Evolutionary conservation across 345 rosid genomes (phyloP), one percentile per base, ranked within the genome.

Genomic region (Rhodamnia rubescens): DNA sequence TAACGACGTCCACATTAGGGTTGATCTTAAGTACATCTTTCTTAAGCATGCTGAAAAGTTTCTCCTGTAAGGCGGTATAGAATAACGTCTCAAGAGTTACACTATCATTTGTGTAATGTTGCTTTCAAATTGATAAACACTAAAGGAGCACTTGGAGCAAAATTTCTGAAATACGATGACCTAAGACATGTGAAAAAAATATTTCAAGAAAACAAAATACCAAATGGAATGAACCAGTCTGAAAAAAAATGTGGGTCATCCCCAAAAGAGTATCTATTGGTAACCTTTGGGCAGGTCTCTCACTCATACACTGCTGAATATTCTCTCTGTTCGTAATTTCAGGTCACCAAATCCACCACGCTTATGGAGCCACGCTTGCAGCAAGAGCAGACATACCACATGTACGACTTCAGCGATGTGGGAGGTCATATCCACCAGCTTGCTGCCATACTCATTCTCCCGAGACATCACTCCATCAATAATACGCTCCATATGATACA

Each of bases 31-130:
- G 88, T n/a, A 91, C 95, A 85, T 96, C 94, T 81, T 85, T 87
- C 85, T 91, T 94, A 51, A 95, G 96, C 96, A 93, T 92, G 92
- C 99, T 97, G 92, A 94, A 97, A 85, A 97, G 98, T 86, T 97
- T 96, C 90, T 96, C 98, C 95, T 94, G 93, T 83, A 86, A 24
- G 50, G 78, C 11, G 2, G 42, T 61, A 59, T 13, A 27, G 1
- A 61, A 61, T 2, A 61, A 61, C 5, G 2, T 69, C 78, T 69
- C 13, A 1, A 69, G 78, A 32, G 47, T 18, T 32, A 32, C 0
- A 32, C 24, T 32, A 69, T 69, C 47, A 18, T 44, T n/a, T 32
- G 24, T 36, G 32, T 32, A 4, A 16, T 8, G 78, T 32, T 32
- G 44, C 3, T 32, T 40, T 69, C 24, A 69, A 32, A 32, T 69